Base-by-base conservation (phyloP, 2,329 filamentous ascomycete genomes). In the Blumeriella jaapii region DNA sequence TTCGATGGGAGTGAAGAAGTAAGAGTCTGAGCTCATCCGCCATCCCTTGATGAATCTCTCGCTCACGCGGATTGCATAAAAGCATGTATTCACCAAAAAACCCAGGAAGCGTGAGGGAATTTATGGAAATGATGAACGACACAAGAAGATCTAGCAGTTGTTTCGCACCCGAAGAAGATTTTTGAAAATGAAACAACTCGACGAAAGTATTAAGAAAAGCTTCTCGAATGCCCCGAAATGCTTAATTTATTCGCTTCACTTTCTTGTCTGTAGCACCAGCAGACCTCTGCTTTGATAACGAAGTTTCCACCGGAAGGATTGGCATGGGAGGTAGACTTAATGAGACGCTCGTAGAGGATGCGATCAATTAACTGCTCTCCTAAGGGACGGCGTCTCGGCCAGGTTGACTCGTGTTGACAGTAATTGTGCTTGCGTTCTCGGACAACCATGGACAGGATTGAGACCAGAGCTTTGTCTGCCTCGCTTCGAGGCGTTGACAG, bases 181-280 rank as follows among this genome's bases (percentile, higher is more conserved):
- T n/a, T 7, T n/a, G n/a, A 31, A 27, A 12, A 23, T 20, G 29
- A 20, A 23, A 31, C 17, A 26, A 28, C 31, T 31, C 16, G 31
- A 16, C 16, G 22, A 12, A 37, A 31, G 14, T n/a, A 24, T 14
- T 25, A 31, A n/a, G 18, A 37, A 27, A 11, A n/a, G n/a, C n/a
- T n/a, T n/a, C n/a, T n/a, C n/a, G n/a, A n/a, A n/a, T n/a, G n/a
- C n/a, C n/a, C n/a, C n/a, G n/a, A n/a, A n/a, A n/a, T n/a, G 5
- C 23, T 13, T 46, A 55, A 42, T 51, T 54, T 50, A 53, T 54
- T 27, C 47, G 41, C 29, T 50, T 51, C 25, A 29, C 42, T 17
- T 44, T 46, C 26, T 47, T 44, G 11, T 53, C 48, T 17, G 45
- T 8, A 55, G 30, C 18, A 41, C 38, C 34, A 51, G 46, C n/a